A percentile compares a stretch with the other conserved stretches of the same genome.
phyloP scores from a whole-genome alignment of 192 early-diverging fungal genomes.

The Dissophora globulifera region DNA sequence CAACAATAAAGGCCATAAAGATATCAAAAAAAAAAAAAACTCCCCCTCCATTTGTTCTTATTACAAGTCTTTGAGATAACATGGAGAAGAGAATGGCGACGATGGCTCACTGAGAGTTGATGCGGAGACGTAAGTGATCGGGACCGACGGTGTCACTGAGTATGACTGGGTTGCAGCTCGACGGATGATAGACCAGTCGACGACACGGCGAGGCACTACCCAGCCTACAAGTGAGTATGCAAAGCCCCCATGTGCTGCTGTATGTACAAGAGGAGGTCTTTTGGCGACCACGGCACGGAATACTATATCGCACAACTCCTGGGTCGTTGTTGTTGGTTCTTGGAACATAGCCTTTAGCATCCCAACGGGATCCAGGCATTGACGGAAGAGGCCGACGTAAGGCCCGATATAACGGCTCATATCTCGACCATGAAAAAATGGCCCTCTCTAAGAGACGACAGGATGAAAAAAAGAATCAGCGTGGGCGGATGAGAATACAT shows the following conservation, averaged over 20 bases:
- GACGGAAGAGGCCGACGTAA: neutral
- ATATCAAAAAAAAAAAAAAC: too few relatives aligned
- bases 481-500: too few relatives aligned
- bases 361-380: neutral
- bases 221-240: constrained; percentile 9
- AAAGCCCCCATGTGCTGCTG: neutral
- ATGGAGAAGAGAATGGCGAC: too few relatives aligned
- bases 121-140: too few relatives aligned
- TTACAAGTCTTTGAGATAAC: too few relatives aligned
- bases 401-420: too few relatives aligned
- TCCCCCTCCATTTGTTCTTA: too few relatives aligned
- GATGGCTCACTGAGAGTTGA: too few relatives aligned
- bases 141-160: too few relatives aligned
- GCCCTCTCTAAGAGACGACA: too few relatives aligned
- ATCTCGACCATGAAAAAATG: too few relatives aligned
- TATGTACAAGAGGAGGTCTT: neutral
- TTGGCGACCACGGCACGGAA: neutral
- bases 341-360: neutral
- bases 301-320: neutral
- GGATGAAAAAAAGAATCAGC: too few relatives aligned
- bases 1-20: neutral
- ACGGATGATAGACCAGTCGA: constrained; percentile 8
- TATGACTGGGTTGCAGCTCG: neutral
- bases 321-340: constrained; percentile 1
- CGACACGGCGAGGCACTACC: neutral